Base-by-base conservation (phyloP, 2,329 filamentous ascomycete species). In the Phyllosticta citriasiana region DNA sequence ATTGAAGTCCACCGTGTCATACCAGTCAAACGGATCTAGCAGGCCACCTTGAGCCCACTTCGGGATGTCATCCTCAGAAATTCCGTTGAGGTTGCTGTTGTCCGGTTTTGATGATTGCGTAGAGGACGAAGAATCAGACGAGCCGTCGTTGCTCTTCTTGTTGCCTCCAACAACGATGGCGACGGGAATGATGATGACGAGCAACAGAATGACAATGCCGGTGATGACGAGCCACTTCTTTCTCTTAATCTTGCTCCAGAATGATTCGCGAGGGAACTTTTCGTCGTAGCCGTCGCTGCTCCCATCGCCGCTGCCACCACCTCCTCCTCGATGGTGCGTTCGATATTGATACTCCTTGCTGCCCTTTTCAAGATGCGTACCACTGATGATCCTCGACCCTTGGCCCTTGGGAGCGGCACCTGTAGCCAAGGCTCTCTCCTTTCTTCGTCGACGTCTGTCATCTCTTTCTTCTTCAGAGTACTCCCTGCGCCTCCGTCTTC, bases 21-120 rank as follows among this genome's bases (percentile, higher is more conserved):
- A 88, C 94, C 94, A 99, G 1, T 87, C 86, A 73, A 91, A 96
- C 0, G 94, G 94, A 70, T 99, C 92, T 22, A 96, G 80, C 64
- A 88, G 87, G 2, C 88, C 89, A 14, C 86, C 90, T 72, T 84
- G 85, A 68, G 84, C 91, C 64, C 80, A 80, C 61, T 77, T 75
- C 0, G 78, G 79, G 40, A 80, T 78, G 61, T 72, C 73, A 63
- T 72, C 69, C 24, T 76, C 69, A 12, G 75, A 75, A 16, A 79
- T 71, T 55, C 73, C 74, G 10, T 77, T 67, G 3, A 81, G 71
- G 57, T 81, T 79, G 63, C 68, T 72, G 65, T 78, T 80, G 3
- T 71, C 63, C 1, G 78, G 78, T 56, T 70, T 69, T 14, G 65
- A 62, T 2, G 66, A 65, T 22, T 63, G 55, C 14, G 51, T 35